phyloP scores from a whole-genome alignment of 192 early-diverging fungal genomes.

The Coemansia sp. region DNA sequence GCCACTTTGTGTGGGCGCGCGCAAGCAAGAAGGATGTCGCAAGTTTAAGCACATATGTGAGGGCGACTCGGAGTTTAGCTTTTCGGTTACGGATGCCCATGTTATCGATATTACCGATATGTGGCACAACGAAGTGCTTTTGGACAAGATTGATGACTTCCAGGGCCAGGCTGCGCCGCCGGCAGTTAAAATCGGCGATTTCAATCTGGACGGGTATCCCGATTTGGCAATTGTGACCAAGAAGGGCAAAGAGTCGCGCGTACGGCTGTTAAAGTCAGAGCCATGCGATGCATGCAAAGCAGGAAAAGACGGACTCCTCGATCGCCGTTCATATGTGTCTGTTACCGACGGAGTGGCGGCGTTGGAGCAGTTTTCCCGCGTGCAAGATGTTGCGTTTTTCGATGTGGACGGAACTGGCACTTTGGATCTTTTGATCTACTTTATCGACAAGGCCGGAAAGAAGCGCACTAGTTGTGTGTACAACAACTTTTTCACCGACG shows the following conservation, averaged over 20 bases:
- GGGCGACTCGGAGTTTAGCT: constrained; percentile 62
- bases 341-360: constrained; percentile 66
- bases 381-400: constrained; percentile 73
- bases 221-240: constrained; percentile 73
- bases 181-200: constrained; percentile 68
- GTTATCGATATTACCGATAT: constrained; percentile 28
- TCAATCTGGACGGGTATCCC: constrained; percentile 88
- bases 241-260: constrained; percentile 45
- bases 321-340: constrained; percentile 63
- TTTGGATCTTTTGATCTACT: constrained; percentile 72
- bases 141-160: constrained; percentile 49
- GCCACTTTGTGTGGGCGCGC: constrained; percentile 64
- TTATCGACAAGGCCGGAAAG: constrained; percentile 28
- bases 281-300: constrained; percentile 59
- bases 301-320: constrained; percentile 41
- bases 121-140: constrained; percentile 54
- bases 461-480: constrained; percentile 61
- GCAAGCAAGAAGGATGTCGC: constrained; percentile 48
- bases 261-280: constrained; percentile 68
- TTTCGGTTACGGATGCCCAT: constrained; percentile 38
- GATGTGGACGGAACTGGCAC: constrained; percentile 90
- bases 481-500: constrained; percentile 93
- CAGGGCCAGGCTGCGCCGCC: constrained; percentile 61
- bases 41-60: constrained; percentile 69
- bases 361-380: constrained; percentile 53